phyloP scores from a whole-genome alignment of 106 monocot species.

The Chionographis japonica region DNA sequence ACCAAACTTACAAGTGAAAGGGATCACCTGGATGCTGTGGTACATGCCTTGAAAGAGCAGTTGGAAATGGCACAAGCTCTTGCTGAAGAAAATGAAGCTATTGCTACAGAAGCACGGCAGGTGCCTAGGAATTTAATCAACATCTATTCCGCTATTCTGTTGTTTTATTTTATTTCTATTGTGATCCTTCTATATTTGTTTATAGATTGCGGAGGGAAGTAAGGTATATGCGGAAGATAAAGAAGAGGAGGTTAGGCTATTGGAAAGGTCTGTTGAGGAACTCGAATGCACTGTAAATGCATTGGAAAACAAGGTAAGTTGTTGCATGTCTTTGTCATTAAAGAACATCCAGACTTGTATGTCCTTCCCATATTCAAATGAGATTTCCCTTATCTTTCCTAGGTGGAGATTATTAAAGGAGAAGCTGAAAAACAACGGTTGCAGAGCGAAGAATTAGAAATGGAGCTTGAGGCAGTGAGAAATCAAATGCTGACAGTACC shows the following conservation, averaged over 20 bases:
- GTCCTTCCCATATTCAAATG: constrained; percentile 6
- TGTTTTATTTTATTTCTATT: background rate
- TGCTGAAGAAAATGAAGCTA: constrained; percentile 87
- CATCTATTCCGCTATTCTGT: background rate
- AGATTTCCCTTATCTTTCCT: background rate
- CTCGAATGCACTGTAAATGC: constrained; percentile 82
- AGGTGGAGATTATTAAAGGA: constrained; percentile 74
- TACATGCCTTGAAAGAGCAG: constrained; percentile 47
- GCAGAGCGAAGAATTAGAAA: constrained; percentile 73
- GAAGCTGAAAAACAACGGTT: constrained; percentile 80
- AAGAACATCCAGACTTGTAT: background rate
- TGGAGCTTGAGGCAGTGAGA: constrained; percentile 54
- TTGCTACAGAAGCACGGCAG: constrained; percentile 76
- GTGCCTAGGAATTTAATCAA: constrained; percentile 21
- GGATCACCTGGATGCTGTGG: constrained; percentile 24
- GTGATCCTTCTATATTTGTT: background rate
- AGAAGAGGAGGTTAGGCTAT: constrained; percentile 83
- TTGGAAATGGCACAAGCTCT: constrained; percentile 70
- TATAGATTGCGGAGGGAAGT: constrained; percentile 66
- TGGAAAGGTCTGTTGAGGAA: constrained; percentile 89
- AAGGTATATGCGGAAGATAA: constrained; percentile 65
- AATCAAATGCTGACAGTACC: constrained; percentile 42
- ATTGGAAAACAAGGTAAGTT: constrained; percentile 73
- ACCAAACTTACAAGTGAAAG: constrained; percentile 36
- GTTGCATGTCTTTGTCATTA: background rate